Base-by-base conservation (phyloP, 139 green algal genomes). In the Coelastrella sp. region DNA sequence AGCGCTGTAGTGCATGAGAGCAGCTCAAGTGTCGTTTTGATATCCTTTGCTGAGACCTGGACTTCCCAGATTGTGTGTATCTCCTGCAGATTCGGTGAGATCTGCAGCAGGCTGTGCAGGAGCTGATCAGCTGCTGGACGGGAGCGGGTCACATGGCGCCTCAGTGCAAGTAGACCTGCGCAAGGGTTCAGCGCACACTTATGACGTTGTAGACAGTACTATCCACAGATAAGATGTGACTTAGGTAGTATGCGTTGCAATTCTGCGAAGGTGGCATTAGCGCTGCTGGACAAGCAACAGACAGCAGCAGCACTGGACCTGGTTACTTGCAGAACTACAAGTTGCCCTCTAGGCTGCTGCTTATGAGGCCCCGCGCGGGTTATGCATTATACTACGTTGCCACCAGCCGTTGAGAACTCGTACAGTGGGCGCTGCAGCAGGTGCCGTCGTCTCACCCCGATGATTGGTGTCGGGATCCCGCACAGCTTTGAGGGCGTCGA, bases 11-110 rank as follows among this genome's bases (percentile, higher is more conserved):
- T 22, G 58, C 60, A 61, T 60, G 57, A 20, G 19, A 58, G 20
- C 61, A 66, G 61, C 72, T 24, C 68, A 87, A 58, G 88, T 3
- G 57, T 63, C 12, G 66, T 79, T 20, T 74, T 66, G 19, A 35
- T 65, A 11, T 92, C 76, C 61, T 91, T 91, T 6, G 78, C n/a
- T 22, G 27, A 85, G 4, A 63, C 8, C 24, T 93, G 92, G 0
- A 76, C 76, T 24, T 94, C 92, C 90, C 90, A 94, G 6, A 92
- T 72, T 20, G 73, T 65, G 7, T 70, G 57, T n/a, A 27, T 56
- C 20, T 79, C 85, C 59, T 19, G n/a, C 27, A 73, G 66, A 9
- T 24, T 1, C 0, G 92, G 92, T 0, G 90, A 92, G 22, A 83
- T 66, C 7, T 59, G 27, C 19, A 92, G 56, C 19, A 85, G 89